These are phyloP conservation scores for Ceratobasidium sp. DNA, from an alignment of 1,284 basidiomycete species.

Conservation along the genomic window DNA sequence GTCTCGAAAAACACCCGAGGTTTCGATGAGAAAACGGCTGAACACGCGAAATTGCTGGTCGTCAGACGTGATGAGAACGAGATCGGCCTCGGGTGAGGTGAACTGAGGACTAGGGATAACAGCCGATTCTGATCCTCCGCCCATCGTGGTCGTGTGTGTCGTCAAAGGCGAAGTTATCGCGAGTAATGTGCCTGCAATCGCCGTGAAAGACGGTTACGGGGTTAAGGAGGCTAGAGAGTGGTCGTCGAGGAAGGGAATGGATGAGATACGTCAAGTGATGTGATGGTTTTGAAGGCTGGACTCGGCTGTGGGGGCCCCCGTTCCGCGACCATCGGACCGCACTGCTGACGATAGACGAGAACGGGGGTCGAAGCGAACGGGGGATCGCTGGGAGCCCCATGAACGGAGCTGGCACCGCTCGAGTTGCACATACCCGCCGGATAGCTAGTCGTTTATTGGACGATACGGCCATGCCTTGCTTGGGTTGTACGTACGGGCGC, in stretches of 20 bases:
- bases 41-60: constrained; percentile 35
- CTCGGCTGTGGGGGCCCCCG: constrained; percentile 1
- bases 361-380: constrained; percentile 25
- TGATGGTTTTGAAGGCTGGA: constrained; percentile 19
- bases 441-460: constrained; percentile 22
- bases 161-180: constrained; percentile 5
- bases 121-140: background rate
- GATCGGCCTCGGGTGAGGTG: constrained; percentile 42
- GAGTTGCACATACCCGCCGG: background rate
- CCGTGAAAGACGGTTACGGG: background rate
- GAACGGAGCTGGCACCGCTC: constrained; percentile 40
- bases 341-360: constrained; percentile 12
- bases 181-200: background rate
- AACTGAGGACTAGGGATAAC: constrained; percentile 22
- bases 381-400: background rate
- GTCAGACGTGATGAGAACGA: constrained; percentile 35
- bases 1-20: constrained; percentile 39
- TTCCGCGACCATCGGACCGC: constrained; percentile 5
- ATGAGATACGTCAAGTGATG: constrained; percentile 7
- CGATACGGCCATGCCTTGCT: constrained; percentile 24
- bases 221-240: background rate
- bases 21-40: constrained; percentile 40
- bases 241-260: constrained; percentile 1
- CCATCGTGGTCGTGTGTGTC: constrained; percentile 24
- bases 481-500: constrained; percentile 6